Percentiles rank a stretch among this genome's conserved stretches.
phyloP scores from a whole-genome alignment of 108 stramenopile genomes.

The Nannochloropsis salina region DNA sequence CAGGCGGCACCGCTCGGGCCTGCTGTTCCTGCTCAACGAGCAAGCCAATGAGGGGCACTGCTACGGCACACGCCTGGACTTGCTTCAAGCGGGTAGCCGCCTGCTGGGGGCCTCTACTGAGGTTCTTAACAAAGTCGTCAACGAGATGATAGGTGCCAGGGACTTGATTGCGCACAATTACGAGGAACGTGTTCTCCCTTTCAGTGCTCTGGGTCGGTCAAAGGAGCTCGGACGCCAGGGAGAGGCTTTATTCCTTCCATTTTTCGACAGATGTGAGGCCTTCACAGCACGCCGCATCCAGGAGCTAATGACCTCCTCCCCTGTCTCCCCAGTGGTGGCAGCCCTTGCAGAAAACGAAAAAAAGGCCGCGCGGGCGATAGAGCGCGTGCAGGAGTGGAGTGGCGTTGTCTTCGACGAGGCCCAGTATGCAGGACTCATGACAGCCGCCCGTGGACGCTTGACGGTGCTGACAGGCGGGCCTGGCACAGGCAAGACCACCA shows the following conservation, averaged over 20 bases:
- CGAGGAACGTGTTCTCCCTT: neutral
- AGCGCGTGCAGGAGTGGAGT: neutral
- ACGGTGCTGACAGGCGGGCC: neutral
- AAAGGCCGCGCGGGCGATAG: neutral
- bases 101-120: neutral
- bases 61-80: neutral
- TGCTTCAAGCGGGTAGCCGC: neutral
- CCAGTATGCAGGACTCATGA: neutral
- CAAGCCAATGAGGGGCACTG: slow-evolving; percentile 13
- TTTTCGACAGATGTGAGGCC: slow-evolving; percentile 15
- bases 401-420: slow-evolving; percentile 10
- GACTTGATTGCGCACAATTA: neutral
- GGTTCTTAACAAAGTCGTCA: neutral
- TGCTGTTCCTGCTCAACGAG: slow-evolving; percentile 4
- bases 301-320: neutral
- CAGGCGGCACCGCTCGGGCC: neutral
- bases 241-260: neutral
- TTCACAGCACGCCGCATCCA: neutral
- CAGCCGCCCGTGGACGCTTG: neutral
- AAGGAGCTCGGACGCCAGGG: neutral
- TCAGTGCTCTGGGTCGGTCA: neutral
- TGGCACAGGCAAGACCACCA: neutral
- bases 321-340: neutral
- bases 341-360: neutral
- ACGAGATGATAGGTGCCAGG: slow-evolving; percentile 9